These are phyloP conservation scores for Apiospora malaysiana DNA, from an alignment of 2,329 filamentous ascomycete genomes.

Conservation along the genomic window DNA sequence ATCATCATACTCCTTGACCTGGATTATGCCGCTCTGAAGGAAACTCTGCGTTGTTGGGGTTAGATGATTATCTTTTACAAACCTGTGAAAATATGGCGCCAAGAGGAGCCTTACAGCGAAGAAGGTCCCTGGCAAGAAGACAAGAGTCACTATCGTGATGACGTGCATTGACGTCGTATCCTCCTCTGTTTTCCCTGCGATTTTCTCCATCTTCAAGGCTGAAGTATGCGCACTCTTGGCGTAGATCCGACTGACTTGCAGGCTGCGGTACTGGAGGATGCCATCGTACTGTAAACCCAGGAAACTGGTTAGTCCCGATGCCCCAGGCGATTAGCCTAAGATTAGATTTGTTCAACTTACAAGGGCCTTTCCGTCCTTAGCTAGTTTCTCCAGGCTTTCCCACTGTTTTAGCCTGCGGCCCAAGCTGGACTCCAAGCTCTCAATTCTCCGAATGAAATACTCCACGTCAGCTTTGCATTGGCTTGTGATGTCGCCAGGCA, in stretches of 20 bases:
- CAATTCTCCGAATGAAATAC: background rate
- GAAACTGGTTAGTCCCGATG: background rate
- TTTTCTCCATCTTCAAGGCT: constrained; percentile 48
- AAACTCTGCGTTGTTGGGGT: constrained; percentile 17
- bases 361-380: background rate
- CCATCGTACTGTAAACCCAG: constrained; percentile 37
- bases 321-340: too few relatives aligned
- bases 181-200: constrained; percentile 53
- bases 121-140: constrained; percentile 28
- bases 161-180: constrained; percentile 28
- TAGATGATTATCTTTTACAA: background rate
- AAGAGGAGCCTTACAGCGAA: constrained; percentile 23
- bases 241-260: constrained; percentile 40
- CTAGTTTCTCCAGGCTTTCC: background rate
- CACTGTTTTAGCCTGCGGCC: background rate
- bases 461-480: background rate
- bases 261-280: constrained; percentile 43
- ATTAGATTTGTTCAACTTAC: too few relatives aligned
- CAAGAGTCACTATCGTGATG: constrained; percentile 25
- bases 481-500: background rate
- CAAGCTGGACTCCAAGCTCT: background rate
- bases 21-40: constrained; percentile 24
- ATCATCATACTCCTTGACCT: background rate
- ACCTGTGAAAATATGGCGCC: background rate
- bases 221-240: constrained; percentile 29